Evolutionary conservation across 352 stramenopile genomes (phyloP).

Genomic region (Globisporangium mamillatum): DNA sequence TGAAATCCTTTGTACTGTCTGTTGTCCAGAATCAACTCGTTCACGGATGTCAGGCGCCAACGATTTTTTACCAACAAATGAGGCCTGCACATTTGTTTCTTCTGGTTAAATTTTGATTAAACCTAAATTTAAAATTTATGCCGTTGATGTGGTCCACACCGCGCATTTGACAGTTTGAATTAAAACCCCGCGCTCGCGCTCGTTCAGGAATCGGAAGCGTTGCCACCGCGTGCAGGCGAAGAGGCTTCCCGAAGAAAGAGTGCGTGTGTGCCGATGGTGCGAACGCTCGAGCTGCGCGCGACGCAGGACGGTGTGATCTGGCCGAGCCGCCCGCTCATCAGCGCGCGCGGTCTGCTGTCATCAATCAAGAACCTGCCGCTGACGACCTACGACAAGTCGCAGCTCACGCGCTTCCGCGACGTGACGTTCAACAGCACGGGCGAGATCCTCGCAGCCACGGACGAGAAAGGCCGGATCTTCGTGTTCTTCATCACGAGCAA

Average conservation of each 20-base stretch:
- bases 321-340: constrained; percentile 65
- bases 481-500: constrained; percentile 77
- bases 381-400: constrained; percentile 54
- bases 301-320: constrained; percentile 76
- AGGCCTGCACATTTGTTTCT: too few relatives aligned
- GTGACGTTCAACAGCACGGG: constrained; percentile 68
- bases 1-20: too few relatives aligned
- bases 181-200: neutral
- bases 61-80: too few relatives aligned
- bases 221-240: neutral
- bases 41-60: too few relatives aligned
- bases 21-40: too few relatives aligned
- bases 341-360: constrained; percentile 62
- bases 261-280: constrained; percentile 41
- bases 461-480: constrained; percentile 80
- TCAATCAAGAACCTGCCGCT: constrained; percentile 62
- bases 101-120: too few relatives aligned
- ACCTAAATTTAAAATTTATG: too few relatives aligned
- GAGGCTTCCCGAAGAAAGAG: neutral
- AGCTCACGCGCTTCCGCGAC: constrained; percentile 44
- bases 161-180: constrained; percentile 14
- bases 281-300: constrained; percentile 58
- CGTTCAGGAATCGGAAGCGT: neutral
- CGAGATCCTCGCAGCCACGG: constrained; percentile 60
- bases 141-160: neutral